These are phyloP conservation scores for Elaeagnus macrophylla DNA, from an alignment of 306 rosid species.

Conservation along the genomic window DNA sequence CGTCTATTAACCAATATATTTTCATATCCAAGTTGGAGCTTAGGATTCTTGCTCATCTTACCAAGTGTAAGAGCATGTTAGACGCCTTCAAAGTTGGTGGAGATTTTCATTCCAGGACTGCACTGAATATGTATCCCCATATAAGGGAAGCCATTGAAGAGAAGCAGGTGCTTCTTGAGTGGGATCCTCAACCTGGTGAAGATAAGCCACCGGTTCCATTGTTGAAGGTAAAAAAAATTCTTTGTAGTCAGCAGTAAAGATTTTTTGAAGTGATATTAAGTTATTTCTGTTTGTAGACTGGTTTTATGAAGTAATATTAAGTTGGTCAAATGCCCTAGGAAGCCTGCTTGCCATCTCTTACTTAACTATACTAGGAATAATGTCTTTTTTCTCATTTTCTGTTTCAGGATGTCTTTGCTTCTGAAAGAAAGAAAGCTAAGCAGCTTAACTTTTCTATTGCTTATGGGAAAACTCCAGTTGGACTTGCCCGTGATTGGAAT, in stretches of 20 bases:
- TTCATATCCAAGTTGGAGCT: constrained; percentile 71
- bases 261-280: too few species aligned
- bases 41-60: constrained; percentile 93
- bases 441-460: constrained; percentile 98
- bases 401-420: constrained; percentile 69
- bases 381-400: not conserved
- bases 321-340: too few species aligned
- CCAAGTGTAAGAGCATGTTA: constrained; percentile 89
- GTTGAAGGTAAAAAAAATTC: constrained; percentile 49
- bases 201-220: constrained; percentile 93
- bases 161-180: constrained; percentile 78
- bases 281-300: too few species aligned
- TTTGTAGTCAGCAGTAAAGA: not conserved
- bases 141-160: constrained; percentile 74
- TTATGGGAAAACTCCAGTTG: constrained; percentile 93
- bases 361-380: too few species aligned
- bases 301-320: too few species aligned
- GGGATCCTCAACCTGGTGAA: constrained; percentile 93
- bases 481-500: constrained; percentile 93
- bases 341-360: too few species aligned
- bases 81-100: constrained; percentile 94
- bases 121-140: constrained; percentile 94
- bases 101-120: constrained; percentile 97
- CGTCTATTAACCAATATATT: constrained; percentile 22
- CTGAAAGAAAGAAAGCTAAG: constrained; percentile 95